Conservation (phyloP, 352 stramenopile genomes). For the Pythium volutum region DNA sequence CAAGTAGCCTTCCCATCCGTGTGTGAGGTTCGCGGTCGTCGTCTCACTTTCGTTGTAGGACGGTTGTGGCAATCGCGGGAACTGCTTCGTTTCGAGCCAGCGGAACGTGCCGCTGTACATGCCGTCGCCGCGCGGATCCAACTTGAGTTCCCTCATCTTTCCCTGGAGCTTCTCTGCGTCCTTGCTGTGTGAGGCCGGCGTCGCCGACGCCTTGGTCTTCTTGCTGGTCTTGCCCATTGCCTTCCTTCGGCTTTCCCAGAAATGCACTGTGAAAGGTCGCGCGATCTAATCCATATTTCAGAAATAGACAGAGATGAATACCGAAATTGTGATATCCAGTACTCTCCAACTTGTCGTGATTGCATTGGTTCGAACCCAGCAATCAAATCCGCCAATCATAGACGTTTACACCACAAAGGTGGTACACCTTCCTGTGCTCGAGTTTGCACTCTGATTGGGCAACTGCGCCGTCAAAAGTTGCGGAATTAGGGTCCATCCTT, state of each 20-base stretch:
- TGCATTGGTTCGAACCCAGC: slow-evolving; percentile 5
- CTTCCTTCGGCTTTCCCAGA: neutral
- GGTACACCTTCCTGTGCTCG: slow-evolving; percentile 18
- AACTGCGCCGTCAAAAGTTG: slow-evolving; percentile 4
- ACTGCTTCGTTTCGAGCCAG: slow-evolving; percentile 65
- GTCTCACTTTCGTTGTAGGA: neutral
- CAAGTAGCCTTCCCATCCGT: slow-evolving; percentile 59
- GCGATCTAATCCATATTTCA: neutral
- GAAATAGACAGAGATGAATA: neutral
- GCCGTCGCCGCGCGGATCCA: slow-evolving; percentile 65
- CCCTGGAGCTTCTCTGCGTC: neutral
- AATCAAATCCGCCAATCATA: slow-evolving; percentile 4
- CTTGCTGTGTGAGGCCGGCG: neutral
- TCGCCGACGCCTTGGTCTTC: slow-evolving; percentile 9
- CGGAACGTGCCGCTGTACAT: slow-evolving; percentile 83
- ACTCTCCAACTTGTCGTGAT: neutral
- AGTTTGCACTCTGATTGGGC: slow-evolving; percentile 1
- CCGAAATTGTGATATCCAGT: slow-evolving; percentile 16
- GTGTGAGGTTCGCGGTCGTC: slow-evolving; percentile 21
- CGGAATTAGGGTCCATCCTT: slow-evolving; percentile 11
- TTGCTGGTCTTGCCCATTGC: slow-evolving; percentile 4
- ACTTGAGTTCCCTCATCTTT: slow-evolving; percentile 38
- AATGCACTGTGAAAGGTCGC: slow-evolving; percentile 15
- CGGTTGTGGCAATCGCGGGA: slow-evolving; percentile 22
- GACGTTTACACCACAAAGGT: slow-evolving; percentile 1